Evolutionary conservation across 1,139 yeast species (phyloP).

Genomic region (Kodamaea sp.): DNA sequence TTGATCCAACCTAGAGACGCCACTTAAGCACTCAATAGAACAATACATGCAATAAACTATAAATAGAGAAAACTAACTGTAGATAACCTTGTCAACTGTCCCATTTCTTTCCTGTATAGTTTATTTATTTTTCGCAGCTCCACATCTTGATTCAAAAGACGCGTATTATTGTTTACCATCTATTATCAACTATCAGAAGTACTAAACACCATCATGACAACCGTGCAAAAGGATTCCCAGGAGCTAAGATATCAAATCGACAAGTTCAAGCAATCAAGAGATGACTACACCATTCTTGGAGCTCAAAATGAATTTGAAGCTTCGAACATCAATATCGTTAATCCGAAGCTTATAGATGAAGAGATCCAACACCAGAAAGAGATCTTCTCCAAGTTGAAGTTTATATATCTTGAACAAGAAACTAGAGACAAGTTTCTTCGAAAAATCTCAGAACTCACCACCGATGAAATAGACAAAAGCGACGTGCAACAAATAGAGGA

Average conservation of each 20-base stretch:
- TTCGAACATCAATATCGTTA: constrained; percentile 14
- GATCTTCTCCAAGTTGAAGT: constrained; percentile 53
- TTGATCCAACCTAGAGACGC: constrained; percentile 46
- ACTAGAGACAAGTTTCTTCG: constrained; percentile 60
- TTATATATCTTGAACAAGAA: constrained; percentile 67
- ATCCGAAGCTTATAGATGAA: constrained; percentile 30
- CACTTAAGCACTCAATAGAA: background rate
- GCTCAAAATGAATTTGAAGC: constrained; percentile 17
- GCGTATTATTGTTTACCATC: too few relatives aligned
- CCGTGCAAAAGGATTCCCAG: too few relatives aligned
- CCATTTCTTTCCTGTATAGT: too few relatives aligned
- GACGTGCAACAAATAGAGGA: constrained; percentile 20
- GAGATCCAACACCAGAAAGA: constrained; percentile 38
- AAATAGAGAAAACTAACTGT: background rate
- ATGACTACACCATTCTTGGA: constrained; percentile 10
- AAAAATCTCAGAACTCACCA: constrained; percentile 16
- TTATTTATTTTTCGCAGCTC: too few relatives aligned
- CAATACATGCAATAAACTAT: background rate
- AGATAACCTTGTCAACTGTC: too few relatives aligned
- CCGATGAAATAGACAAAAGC: constrained; percentile 19
- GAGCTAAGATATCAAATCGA: too few relatives aligned
- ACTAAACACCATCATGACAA: too few relatives aligned
- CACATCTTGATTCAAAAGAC: too few relatives aligned
- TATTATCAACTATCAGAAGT: too few relatives aligned
- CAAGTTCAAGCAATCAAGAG: background rate